A percentile compares a stretch with the other conserved stretches of the same genome.
These are phyloP conservation scores for Fusarium sp. DNA, from an alignment of 2,329 filamentous ascomycete genomes.

Conservation along the genomic window DNA sequence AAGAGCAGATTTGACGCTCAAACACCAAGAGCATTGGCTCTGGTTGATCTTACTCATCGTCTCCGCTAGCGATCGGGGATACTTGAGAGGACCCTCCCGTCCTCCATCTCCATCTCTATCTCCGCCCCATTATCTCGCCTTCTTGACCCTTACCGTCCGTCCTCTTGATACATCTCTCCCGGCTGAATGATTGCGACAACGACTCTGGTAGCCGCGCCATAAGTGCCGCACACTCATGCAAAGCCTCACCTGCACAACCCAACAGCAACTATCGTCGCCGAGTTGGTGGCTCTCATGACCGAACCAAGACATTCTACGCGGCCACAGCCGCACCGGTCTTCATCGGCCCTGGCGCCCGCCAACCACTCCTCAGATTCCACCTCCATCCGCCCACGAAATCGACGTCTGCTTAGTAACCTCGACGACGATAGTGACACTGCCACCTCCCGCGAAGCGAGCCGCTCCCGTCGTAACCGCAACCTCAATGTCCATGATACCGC, in stretches of 20 bases:
- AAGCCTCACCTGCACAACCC: constrained; percentile 44
- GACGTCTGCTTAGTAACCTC: constrained; percentile 57
- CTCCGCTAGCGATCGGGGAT: constrained; percentile 31
- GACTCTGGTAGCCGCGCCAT: constrained; percentile 32
- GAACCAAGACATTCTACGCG: constrained; percentile 51
- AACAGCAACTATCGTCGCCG: constrained; percentile 52
- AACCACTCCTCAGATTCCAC: constrained; percentile 58
- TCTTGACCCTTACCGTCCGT: constrained; percentile 32
- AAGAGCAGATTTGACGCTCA: background rate
- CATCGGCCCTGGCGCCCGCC: constrained; percentile 61
- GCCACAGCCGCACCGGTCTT: constrained; percentile 57
- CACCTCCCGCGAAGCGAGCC: constrained; percentile 35
- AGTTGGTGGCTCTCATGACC: constrained; percentile 56
- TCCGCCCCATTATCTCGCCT: constrained; percentile 40
- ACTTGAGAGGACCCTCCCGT: constrained; percentile 26
- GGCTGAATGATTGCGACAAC: constrained; percentile 43
- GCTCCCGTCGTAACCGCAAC: constrained; percentile 41
- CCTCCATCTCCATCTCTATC: constrained; percentile 15
- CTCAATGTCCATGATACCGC: constrained; percentile 30
- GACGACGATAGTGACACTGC: constrained; percentile 46
- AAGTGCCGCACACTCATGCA: constrained; percentile 53
- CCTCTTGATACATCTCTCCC: constrained; percentile 29
- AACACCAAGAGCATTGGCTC: constrained; percentile 24
- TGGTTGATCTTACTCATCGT: constrained; percentile 35
- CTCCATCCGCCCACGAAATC: constrained; percentile 64